Base-by-base conservation (phyloP, 345 rosid species). In the Gossypium sturtianum region DNA sequence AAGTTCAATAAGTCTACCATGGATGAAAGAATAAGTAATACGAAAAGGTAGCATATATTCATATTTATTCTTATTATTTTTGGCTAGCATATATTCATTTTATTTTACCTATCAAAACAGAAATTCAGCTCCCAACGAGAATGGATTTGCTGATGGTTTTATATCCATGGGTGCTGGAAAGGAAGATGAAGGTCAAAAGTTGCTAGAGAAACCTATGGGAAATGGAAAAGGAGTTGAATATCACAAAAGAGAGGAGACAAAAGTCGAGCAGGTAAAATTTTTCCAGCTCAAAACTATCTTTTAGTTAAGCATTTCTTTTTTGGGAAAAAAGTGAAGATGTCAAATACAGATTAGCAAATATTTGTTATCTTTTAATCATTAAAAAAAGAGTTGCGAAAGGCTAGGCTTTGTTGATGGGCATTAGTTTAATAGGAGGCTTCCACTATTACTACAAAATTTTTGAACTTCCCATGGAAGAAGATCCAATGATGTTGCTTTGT, bases 11-110 rank as follows among this genome's bases (percentile, higher is more conserved):
- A 52, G 62, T 61, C 71, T 57, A 38, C 76, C 41, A 9, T 59
- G 72, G 85, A 82, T 49, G 85, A 77, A 77, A 80, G 56, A 79
- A 75, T 77, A 19, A 73, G 43, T 53, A 75, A 77, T 71, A 83
- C 82, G 12, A 81, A 74, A 79, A 85, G 92, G 97, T 89, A 82
- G 19, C 58, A 72, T 64, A 34, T 56, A 41, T 56, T 19, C 13
- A 57, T 75, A 34, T 65, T 43, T 44, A 20, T 20, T 65, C 9
- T 44, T 41, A 17, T 65, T 27, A 59, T 25, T 75, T 2, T 34
- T 17, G 47, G 47, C 38, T 75, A 48, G 51, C 64, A 17, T 73
- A 23, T 47, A 3, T 23, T 47, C 45, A 60, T 62, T 73, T 66
- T 48, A 9, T 22, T 22, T 61, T 22, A 60, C 75, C 57, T 79